Conservation (phyloP, 345 rosid genomes). For the Eutrema yunnanense region DNA sequence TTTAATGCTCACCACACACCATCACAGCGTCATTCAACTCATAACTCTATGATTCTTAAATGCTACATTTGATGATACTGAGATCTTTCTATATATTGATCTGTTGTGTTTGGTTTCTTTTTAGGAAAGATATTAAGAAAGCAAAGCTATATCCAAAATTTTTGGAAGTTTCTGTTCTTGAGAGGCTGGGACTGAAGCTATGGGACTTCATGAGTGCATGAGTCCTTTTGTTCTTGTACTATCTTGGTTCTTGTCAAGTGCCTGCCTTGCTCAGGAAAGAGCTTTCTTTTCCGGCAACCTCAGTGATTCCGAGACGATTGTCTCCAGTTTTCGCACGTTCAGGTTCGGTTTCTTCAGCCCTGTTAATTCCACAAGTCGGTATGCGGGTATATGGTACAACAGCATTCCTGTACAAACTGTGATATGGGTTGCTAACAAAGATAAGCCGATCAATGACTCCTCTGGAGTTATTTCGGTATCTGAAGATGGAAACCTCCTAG, state of each 20-base stretch:
- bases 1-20: not conserved
- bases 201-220: conserved; percentile 2
- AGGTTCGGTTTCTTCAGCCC: conserved; percentile 54
- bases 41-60: not conserved
- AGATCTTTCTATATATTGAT: not conserved
- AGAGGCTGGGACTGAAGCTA: not conserved
- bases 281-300: conserved; percentile 10
- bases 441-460: conserved; percentile 38
- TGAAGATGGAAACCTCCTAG: conserved; percentile 42
- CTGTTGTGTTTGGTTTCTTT: not conserved
- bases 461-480: conserved; percentile 37
- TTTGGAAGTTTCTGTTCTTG: not conserved
- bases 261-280: conserved; percentile 14
- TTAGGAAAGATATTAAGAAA: not conserved
- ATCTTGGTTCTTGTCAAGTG: not conserved
- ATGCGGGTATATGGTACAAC: conserved; percentile 52
- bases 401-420: conserved; percentile 11
- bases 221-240: conserved; percentile 1
- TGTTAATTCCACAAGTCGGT: conserved; percentile 32
- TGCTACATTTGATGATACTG: not conserved
- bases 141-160: not conserved
- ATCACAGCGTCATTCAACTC: not conserved
- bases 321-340: conserved; percentile 32
- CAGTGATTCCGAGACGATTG: conserved; percentile 18
- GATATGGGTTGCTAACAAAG: conserved; percentile 54